These are phyloP conservation scores for Camellia sinensis DNA, from an alignment of 148 eudicot genomes.

Conservation along the genomic window DNA sequence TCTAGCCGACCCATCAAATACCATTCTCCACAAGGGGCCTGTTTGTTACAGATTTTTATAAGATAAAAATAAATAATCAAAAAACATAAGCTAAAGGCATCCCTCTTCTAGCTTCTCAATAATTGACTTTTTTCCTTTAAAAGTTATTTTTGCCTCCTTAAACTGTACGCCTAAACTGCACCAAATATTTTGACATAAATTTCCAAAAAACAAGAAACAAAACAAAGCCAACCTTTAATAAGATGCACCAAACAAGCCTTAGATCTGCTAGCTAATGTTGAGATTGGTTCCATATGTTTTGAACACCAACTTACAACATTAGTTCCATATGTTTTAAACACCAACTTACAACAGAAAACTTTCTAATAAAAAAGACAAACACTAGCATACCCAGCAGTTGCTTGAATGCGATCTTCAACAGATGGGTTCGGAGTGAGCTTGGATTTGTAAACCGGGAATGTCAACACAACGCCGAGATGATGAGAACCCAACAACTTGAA, in stretches of 20 bases:
- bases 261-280: conserved; percentile 10
- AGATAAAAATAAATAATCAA: no score
- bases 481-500: conserved; percentile 58
- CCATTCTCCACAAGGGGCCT: not conserved
- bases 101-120: no score
- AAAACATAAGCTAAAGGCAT: no score
- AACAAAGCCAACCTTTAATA: no score
- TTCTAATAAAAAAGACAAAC: not conserved
- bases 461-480: conserved; percentile 74
- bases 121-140: no score
- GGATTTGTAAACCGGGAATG: conserved; percentile 66
- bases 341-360: not conserved
- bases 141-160: no score
- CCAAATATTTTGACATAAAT: no score
- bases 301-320: not conserved
- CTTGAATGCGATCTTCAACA: conserved; percentile 44
- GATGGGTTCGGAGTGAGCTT: conserved; percentile 51
- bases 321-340: not conserved
- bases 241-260: no score
- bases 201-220: no score
- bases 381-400: conserved; percentile 58
- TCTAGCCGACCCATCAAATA: not conserved
- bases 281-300: not conserved
- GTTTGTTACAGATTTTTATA: no score
- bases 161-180: no score